Percentiles rank a stretch among this genome's conserved stretches.
phyloP scores from a whole-genome alignment of 2,329 filamentous ascomycete genomes.

The Penicillium rolfsii region DNA sequence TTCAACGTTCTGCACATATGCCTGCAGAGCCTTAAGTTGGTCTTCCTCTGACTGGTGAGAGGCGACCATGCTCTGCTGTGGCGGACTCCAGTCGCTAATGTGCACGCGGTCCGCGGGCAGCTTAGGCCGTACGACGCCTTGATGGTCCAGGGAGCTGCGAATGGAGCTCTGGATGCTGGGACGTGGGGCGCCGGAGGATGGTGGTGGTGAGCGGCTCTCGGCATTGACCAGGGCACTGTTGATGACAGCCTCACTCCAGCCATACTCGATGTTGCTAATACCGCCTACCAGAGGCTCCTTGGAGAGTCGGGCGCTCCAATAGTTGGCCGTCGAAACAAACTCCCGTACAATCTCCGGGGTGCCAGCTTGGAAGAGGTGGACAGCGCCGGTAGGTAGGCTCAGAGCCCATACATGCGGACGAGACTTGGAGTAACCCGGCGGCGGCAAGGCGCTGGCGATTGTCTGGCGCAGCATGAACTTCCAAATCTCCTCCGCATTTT shows the following conservation, averaged over 20 bases:
- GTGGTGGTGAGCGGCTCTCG: constrained; percentile 40
- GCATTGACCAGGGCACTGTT: constrained; percentile 71
- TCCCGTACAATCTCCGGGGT: constrained; percentile 93
- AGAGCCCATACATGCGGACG: constrained; percentile 93
- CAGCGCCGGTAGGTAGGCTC: constrained; percentile 86
- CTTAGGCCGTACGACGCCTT: constrained; percentile 64
- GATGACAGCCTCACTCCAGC: constrained; percentile 87
- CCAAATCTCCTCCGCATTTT: constrained; percentile 88
- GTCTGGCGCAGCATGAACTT: constrained; percentile 88
- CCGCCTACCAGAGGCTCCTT: constrained; percentile 92
- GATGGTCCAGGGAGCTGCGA: constrained; percentile 69
- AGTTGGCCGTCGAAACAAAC: constrained; percentile 93
- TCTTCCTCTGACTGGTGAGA: constrained; percentile 77
- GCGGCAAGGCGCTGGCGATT: constrained; percentile 84
- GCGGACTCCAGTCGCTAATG: constrained; percentile 87
- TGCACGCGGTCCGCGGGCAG: constrained; percentile 82
- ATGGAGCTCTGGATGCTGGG: constrained; percentile 65
- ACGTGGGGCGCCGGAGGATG: constrained; percentile 44
- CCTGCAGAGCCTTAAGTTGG: constrained; percentile 73
- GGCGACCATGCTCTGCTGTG: constrained; percentile 85
- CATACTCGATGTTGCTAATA: constrained; percentile 96
- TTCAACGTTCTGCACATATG: constrained; percentile 84
- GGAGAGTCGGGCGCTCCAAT: constrained; percentile 93
- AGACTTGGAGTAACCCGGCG: constrained; percentile 88
- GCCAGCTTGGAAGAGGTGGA: constrained; percentile 97